Conservation (phyloP, 345 rosid species). For the Linum tenue region DNA sequence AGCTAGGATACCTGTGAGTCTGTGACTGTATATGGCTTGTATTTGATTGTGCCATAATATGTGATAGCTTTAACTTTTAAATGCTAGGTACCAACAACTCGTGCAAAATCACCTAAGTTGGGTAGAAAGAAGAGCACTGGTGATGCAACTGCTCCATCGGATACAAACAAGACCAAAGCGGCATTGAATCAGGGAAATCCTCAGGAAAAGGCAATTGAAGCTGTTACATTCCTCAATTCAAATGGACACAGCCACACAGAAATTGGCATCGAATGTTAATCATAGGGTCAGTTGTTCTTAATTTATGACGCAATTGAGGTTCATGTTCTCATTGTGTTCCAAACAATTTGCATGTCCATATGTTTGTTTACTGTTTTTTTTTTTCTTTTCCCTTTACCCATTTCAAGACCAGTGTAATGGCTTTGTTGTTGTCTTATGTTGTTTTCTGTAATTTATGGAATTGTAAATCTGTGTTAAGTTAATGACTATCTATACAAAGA, state of each 20-base stretch:
- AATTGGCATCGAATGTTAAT: constrained; percentile 23
- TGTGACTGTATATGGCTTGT: too few species aligned
- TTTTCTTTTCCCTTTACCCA: constrained; percentile 6
- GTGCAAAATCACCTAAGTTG: constrained; percentile 31
- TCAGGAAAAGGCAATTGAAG: constrained; percentile 22
- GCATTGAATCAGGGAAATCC: constrained; percentile 14
- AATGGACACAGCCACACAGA: constrained; percentile 24
- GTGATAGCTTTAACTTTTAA: neutral
- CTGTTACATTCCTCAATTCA: constrained; percentile 13
- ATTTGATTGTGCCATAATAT: neutral
- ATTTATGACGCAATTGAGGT: constrained; percentile 25
- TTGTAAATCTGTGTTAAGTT: constrained; percentile 52
- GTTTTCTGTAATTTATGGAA: constrained; percentile 27
- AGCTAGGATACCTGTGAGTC: too few species aligned
- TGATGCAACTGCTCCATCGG: constrained; percentile 12
- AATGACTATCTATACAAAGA: constrained; percentile 16
- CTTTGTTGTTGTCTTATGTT: constrained; percentile 21
- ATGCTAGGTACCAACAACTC: constrained; percentile 28
- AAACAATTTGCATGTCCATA: neutral
- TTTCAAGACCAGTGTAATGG: constrained; percentile 14
- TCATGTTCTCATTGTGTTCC: neutral
- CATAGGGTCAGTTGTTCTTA: constrained; percentile 24
- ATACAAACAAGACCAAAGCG: constrained; percentile 7
- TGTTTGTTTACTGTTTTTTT: constrained; percentile 24
- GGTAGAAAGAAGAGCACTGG: constrained; percentile 26